Percentiles rank a stretch among this genome's conserved stretches.
These are phyloP conservation scores for Colletotrichum sp. DNA, from an alignment of 2,329 filamentous ascomycete genomes.

Conservation along the genomic window DNA sequence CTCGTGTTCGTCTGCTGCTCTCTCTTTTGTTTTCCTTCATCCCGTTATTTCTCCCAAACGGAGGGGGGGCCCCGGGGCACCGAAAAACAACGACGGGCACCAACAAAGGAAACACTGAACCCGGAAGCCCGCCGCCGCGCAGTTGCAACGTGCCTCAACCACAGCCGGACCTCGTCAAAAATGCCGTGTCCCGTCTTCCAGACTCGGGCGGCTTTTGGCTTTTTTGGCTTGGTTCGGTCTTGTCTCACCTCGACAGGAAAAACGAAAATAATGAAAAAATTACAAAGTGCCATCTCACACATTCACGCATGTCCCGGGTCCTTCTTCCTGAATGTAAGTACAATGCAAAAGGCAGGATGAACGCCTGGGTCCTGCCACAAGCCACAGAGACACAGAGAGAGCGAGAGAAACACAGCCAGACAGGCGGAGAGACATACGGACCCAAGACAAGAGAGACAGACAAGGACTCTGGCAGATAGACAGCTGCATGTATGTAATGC, in stretches of 20 bases:
- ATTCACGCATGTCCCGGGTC: not conserved
- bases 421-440: not conserved
- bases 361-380: not conserved
- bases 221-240: not conserved
- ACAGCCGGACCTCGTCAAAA: not conserved
- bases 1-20: not conserved
- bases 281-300: not conserved
- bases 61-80: not conserved
- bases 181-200: not conserved
- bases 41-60: not conserved
- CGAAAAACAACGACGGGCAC: not conserved
- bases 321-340: not conserved
- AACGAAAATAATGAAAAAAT: not conserved
- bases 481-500: not conserved
- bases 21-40: not conserved
- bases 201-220: not conserved
- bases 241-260: slow-evolving; percentile 9
- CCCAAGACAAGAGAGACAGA: not conserved
- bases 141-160: slow-evolving; percentile 16
- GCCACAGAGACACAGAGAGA: not conserved
- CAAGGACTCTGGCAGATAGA: not conserved
- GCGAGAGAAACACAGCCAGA: not conserved
- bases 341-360: not conserved
- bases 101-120: not conserved
- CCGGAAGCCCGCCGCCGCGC: slow-evolving; percentile 9